Conservation (phyloP, 2,329 filamentous ascomycete genomes). For the Ophiostoma sp. region DNA sequence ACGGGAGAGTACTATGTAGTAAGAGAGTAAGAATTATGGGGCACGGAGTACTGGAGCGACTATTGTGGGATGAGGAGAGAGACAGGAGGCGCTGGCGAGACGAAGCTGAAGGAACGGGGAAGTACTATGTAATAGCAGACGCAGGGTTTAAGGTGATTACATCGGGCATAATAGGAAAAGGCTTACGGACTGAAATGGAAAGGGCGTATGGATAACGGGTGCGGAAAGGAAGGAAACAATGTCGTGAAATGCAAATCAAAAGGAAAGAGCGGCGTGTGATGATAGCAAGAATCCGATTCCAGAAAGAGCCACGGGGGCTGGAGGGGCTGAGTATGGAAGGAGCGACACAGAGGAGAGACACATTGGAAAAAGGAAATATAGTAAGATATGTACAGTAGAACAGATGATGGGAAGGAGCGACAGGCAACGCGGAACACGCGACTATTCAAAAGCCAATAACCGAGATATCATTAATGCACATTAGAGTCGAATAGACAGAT, state of each 20-base stretch:
- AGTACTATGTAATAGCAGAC: not conserved
- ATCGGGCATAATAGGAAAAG: not conserved
- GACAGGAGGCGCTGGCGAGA: conserved; percentile 5
- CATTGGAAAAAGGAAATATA: not conserved
- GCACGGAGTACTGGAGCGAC: not conserved
- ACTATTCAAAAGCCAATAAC: not conserved
- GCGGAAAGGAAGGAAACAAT: not conserved
- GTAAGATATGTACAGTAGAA: not conserved
- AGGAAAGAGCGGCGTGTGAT: not conserved
- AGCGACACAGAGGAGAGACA: not conserved
- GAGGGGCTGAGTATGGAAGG: conserved; percentile 1
- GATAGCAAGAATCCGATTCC: not conserved
- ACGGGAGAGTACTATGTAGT: not conserved
- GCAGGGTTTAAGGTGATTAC: not conserved
- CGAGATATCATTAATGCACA: not conserved
- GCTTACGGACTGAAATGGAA: not conserved
- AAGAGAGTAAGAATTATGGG: conserved; percentile 1
- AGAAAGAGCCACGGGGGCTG: not conserved
- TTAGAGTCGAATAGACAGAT: not conserved
- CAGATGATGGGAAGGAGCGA: not conserved
- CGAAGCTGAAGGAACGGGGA: not conserved
- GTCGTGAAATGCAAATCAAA: not conserved
- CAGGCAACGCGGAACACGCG: not conserved
- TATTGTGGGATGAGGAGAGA: conserved; percentile 11
- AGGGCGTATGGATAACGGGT: not conserved